A percentile compares a stretch with the other conserved stretches of the same genome.
phyloP scores from a whole-genome alignment of 1,139 yeast species.

The Trichomonascaceae sp. region DNA sequence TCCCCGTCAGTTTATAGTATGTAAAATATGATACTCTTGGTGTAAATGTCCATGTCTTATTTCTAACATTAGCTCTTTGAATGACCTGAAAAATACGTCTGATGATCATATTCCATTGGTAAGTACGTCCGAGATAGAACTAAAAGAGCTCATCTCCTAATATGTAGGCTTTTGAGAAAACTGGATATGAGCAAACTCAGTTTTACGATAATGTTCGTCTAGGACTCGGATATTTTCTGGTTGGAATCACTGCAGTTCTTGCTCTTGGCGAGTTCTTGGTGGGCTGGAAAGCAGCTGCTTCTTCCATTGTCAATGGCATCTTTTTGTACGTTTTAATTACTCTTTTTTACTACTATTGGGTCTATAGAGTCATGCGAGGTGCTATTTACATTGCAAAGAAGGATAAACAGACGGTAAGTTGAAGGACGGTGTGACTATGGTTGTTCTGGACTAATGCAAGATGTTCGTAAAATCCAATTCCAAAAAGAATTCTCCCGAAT shows the following conservation, averaged over 20 bases:
- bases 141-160: background rate
- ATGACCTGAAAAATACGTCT: conserved; percentile 30
- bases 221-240: conserved; percentile 63
- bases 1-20: conserved; percentile 26
- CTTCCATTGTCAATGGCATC: conserved; percentile 42
- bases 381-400: conserved; percentile 57
- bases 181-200: conserved; percentile 62
- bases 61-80: conserved; percentile 21
- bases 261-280: conserved; percentile 62
- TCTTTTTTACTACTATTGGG: conserved; percentile 43
- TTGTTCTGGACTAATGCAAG: conserved; percentile 15
- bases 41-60: background rate
- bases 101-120: conserved; percentile 32
- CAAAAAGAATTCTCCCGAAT: conserved; percentile 42
- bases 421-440: conserved; percentile 4
- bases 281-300: conserved; percentile 39
- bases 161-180: conserved; percentile 39
- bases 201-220: conserved; percentile 55
- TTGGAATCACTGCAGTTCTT: conserved; percentile 57
- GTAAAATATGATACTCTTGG: conserved; percentile 8
- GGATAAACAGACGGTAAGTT: conserved; percentile 17
- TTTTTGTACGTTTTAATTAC: conserved; percentile 47
- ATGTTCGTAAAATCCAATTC: conserved; percentile 26
- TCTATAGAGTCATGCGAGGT: conserved; percentile 46
- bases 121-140: too few relatives aligned